Evolutionary conservation across 192 early-diverging fungal genomes (phyloP), one percentile per base, ranked within the genome.

Genomic region (Coemansia sp.): DNA sequence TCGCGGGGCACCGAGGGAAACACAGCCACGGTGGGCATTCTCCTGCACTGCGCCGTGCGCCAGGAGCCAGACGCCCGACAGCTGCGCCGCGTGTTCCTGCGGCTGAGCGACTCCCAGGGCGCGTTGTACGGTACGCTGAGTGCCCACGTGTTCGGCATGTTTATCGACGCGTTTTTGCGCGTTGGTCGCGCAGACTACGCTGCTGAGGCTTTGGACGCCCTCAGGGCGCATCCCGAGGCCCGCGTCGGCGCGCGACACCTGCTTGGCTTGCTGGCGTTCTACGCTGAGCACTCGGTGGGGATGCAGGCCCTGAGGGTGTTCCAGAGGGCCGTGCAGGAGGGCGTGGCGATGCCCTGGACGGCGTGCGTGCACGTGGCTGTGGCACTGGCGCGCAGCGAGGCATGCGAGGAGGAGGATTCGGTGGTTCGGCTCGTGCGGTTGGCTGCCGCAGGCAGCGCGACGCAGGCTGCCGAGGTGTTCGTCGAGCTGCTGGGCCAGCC

Each of bases 101-200:
- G 23, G 48, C 48, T 77, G 27, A 30, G 27, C 52, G 48, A 56
- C 4, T 17, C 55, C 25, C 53, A 48, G 45, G 17, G 39, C 4
- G 23, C 23, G n/a, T 24, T 55, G 4, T 52, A 42, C 0, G 46
- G 14, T 11, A 19, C 34, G 42, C 56, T 77, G 68, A 70, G 43
- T 19, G 27, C 33, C 9, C 73, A 57, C n/a, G 34, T 67, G 1
- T 78, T 71, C 51, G 68, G 59, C 18, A 56, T 57, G 27, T 78
- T 78, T n/a, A 66, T 69, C 22, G 53, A 55, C 50, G 40, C 45
- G 43, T 78, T 78, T 67, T 61, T 78, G 17, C 57, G 61, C 9
- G 30, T 30, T 9, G 40, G 42, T 1, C 48, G 57, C 22, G 7
- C 59, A n/a, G 68, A 69, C 57, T 61, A 61, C 19, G 74, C 74